Conservation (phyloP, 345 rosid species). For the Eucalyptus marginata region DNA sequence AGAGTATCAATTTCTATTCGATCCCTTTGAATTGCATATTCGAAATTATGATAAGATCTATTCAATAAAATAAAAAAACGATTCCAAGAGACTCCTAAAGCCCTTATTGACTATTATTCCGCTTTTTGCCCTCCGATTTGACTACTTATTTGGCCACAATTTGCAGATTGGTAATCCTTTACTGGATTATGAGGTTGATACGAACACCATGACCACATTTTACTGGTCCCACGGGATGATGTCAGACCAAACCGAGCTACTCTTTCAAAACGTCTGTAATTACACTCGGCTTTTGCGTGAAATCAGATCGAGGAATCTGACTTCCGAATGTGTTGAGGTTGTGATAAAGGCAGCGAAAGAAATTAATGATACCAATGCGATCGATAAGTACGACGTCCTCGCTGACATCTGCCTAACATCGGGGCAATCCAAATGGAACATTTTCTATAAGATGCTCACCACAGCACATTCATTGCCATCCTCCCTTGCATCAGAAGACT, state of each 20-base stretch:
- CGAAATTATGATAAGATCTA: background rate
- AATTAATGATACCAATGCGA: background rate
- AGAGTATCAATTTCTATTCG: background rate
- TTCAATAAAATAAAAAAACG: background rate
- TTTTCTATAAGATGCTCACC: background rate
- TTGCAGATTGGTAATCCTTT: constrained; percentile 31
- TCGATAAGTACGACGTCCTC: constrained; percentile 18
- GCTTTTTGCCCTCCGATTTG: background rate
- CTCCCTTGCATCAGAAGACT: background rate
- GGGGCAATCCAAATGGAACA: background rate
- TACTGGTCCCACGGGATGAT: constrained; percentile 38
- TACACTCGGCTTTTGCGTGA: background rate
- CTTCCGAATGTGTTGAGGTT: background rate
- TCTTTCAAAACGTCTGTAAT: constrained; percentile 1
- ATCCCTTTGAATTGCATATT: background rate
- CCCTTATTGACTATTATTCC: background rate
- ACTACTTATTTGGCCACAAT: background rate
- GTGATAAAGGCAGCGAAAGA: background rate
- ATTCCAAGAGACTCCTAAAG: background rate
- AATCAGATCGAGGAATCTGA: background rate
- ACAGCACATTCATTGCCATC: background rate
- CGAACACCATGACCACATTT: constrained; percentile 3
- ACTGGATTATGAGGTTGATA: constrained; percentile 16
- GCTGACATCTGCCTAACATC: constrained; percentile 19
- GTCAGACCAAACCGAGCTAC: constrained; percentile 13